A percentile compares a stretch with the other conserved stretches of the same genome.
Evolutionary conservation across 2,329 filamentous ascomycete species (phyloP).

Genomic region (Graphiopsis chlorocephala): DNA sequence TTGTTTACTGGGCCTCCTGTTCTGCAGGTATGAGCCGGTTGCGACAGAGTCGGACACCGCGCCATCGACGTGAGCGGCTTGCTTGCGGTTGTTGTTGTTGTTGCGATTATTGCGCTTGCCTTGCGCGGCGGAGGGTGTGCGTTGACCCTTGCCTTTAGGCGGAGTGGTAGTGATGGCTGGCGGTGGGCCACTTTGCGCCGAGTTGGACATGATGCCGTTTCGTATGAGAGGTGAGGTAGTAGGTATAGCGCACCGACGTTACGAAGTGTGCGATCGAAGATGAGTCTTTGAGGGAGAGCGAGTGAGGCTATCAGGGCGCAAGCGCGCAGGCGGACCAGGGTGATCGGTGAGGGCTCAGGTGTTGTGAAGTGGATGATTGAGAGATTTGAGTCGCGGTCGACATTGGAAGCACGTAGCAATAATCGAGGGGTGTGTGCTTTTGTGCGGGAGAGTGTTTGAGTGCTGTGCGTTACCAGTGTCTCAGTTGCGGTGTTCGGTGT

Average conservation of each 20-base stretch:
- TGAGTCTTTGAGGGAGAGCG: conserved; percentile 5
- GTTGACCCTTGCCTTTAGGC: conserved; percentile 20
- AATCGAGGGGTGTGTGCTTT: neutral
- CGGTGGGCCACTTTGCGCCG: conserved; percentile 22
- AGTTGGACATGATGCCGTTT: conserved; percentile 4
- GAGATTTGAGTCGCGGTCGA: conserved; percentile 23
- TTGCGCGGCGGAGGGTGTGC: conserved; percentile 24
- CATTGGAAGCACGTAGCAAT: conserved; percentile 23
- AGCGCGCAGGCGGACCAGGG: conserved; percentile 24
- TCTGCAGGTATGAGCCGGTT: neutral
- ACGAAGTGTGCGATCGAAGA: neutral
- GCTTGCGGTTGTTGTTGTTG: conserved; percentile 28
- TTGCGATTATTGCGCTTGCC: conserved; percentile 34
- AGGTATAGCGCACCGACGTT: neutral
- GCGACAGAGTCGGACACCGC: conserved; percentile 14
- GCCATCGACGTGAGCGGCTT: conserved; percentile 16
- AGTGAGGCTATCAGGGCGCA: conserved; percentile 23
- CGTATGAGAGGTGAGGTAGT: neutral
- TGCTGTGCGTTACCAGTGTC: conserved; percentile 1
- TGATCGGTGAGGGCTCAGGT: conserved; percentile 5
- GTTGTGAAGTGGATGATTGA: conserved; percentile 21
- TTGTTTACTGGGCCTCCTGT: neutral
- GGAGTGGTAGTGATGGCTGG: conserved; percentile 22
- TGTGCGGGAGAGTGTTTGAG: neutral
- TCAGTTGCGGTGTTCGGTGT: neutral